Conservation (phyloP, 495 filamentous ascomycete species). For the Aspergillus indologenus region DNA sequence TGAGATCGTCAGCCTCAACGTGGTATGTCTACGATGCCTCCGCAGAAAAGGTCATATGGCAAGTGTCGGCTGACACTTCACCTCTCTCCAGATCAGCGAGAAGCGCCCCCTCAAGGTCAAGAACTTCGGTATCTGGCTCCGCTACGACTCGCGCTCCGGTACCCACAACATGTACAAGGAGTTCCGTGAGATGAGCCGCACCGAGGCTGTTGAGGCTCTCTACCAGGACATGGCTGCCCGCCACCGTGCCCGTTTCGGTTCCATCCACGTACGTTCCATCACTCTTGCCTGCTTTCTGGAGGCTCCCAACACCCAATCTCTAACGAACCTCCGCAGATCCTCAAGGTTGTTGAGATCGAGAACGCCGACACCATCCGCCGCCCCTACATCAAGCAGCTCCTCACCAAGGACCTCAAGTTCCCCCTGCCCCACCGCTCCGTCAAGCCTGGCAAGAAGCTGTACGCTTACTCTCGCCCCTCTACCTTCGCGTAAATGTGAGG, state of each 20-base stretch:
- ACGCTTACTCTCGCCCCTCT: conserved; percentile 82
- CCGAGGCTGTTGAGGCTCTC: conserved; percentile 90
- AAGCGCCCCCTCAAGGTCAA: conserved; percentile 98
- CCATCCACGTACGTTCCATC: conserved; percentile 77
- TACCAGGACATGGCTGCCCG: conserved; percentile 99
- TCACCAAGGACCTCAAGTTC: conserved; percentile 93
- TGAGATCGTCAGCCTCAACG: conserved; percentile 95
- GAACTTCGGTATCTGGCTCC: conserved; percentile 99
- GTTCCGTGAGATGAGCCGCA: conserved; percentile 96
- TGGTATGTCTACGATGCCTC: conserved; percentile 57
- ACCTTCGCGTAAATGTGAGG: conserved; percentile 68
- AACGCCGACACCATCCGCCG: conserved; percentile 90
- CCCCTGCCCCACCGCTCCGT: conserved; percentile 93
- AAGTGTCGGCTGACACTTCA: conserved; percentile 18
- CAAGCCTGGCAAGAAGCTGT: conserved; percentile 84
- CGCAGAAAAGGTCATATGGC: conserved; percentile 4
- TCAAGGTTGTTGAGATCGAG: conserved; percentile 95
- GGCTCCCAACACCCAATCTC: background rate
- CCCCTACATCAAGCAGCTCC: conserved; percentile 98
- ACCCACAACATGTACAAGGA: conserved; percentile 99
- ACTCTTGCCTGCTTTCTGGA: background rate
- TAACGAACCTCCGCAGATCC: conserved; percentile 62
- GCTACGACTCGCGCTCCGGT: conserved; percentile 98
- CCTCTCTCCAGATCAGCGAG: conserved; percentile 75
- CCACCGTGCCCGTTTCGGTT: conserved; percentile 95